phyloP scores from a whole-genome alignment of 805 yeast species.

The Isabelozyma gotoi region DNA sequence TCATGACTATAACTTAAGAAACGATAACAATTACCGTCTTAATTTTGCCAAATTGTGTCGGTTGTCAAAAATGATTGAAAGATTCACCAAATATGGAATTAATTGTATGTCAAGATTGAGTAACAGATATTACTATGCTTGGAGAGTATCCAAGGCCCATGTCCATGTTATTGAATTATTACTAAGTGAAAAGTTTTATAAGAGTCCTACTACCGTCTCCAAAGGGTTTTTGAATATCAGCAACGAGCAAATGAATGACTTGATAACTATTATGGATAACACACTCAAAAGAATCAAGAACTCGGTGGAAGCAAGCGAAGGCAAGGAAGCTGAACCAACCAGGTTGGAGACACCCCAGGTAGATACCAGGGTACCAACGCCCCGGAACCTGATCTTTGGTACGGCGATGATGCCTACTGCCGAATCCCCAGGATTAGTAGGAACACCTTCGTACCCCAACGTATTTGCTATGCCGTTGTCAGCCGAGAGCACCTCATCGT shows the following conservation, averaged over 20 bases:
- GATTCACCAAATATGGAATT: slow-evolving; percentile 16
- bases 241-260: slow-evolving; percentile 25
- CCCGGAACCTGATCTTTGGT: not conserved
- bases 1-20: slow-evolving; percentile 18
- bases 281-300: slow-evolving; percentile 11
- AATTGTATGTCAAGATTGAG: slow-evolving; percentile 44
- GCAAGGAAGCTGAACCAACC: slow-evolving; percentile 2
- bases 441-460: not conserved
- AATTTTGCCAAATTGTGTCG: slow-evolving; percentile 21
- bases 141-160: slow-evolving; percentile 64
- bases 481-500: not conserved
- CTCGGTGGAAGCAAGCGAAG: slow-evolving; percentile 5
- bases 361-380: not conserved
- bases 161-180: slow-evolving; percentile 38
- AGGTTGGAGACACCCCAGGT: too few relatives aligned
- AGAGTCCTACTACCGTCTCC: slow-evolving; percentile 5
- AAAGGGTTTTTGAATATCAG: slow-evolving; percentile 9
- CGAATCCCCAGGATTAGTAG: not conserved
- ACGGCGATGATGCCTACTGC: not conserved
- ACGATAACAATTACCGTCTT: slow-evolving; percentile 15
- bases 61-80: slow-evolving; percentile 24
- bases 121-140: slow-evolving; percentile 61
- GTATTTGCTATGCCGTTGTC: not conserved
- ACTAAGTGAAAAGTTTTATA: slow-evolving; percentile 24
- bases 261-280: slow-evolving; percentile 18